These are phyloP conservation scores for Aspergillus avenaceus DNA, from an alignment of 495 filamentous ascomycete genomes.

Conservation along the genomic window DNA sequence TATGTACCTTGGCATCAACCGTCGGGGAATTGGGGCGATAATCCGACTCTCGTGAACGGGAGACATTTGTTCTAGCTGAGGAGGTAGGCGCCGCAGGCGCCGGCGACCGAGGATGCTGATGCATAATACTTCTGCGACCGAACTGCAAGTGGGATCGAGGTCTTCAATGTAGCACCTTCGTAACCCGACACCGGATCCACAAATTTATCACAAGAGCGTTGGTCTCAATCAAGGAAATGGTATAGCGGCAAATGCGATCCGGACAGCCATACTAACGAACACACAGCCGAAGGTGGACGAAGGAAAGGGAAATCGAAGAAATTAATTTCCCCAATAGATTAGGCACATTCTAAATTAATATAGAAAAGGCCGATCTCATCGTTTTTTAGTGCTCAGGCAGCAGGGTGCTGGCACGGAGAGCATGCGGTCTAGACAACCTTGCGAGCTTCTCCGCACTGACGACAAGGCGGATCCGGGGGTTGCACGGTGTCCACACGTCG, in stretches of 20 bases:
- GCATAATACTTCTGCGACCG: conserved; percentile 48
- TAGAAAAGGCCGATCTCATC: conserved; percentile 19
- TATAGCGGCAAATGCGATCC: conserved; percentile 22
- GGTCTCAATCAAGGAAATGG: conserved; percentile 32
- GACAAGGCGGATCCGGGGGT: conserved; percentile 14
- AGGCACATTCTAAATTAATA: conserved; percentile 18
- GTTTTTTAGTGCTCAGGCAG: conserved; percentile 22
- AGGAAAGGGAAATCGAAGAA: conserved; percentile 6
- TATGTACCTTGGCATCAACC: conserved; percentile 32
- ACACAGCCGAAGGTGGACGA: conserved; percentile 3
- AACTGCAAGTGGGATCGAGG: conserved; percentile 6
- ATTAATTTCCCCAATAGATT: conserved; percentile 8
- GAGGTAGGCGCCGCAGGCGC: conserved; percentile 61
- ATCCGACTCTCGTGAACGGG: conserved; percentile 63
- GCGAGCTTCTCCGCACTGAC: conserved; percentile 46
- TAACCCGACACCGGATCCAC: conserved; percentile 3
- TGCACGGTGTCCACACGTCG: conserved; percentile 29
- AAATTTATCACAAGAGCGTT: conserved; percentile 23
- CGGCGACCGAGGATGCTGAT: conserved; percentile 76
- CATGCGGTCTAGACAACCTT: conserved; percentile 28
- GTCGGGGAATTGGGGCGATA: conserved; percentile 30
- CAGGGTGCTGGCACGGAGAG: conserved; percentile 24
- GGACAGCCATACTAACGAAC: conserved; percentile 41
- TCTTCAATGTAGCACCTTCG: conserved; percentile 13
- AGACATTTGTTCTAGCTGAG: conserved; percentile 61